Percentiles rank a stretch among this genome's conserved stretches.
Conservation (phyloP, 2,329 filamentous ascomycete genomes). For the Stagonosporopsis chrysanthemi region DNA sequence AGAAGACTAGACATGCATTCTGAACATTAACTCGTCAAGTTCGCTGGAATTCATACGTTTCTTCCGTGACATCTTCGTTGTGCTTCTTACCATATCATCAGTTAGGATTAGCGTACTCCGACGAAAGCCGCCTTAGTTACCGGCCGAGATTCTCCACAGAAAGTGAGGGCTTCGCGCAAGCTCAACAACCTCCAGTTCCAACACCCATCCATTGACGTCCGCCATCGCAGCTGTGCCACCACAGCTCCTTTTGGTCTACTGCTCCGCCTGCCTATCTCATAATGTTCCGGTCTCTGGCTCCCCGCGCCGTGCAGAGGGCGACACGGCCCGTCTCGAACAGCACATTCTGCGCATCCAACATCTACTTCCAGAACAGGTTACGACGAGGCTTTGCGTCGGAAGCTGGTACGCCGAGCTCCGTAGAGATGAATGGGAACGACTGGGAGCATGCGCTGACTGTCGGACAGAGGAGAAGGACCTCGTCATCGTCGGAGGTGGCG, state of each 20-base stretch:
- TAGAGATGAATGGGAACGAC: conserved; percentile 16
- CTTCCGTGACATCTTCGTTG: conserved; percentile 12
- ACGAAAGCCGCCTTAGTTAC: conserved; percentile 29
- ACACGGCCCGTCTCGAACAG: conserved; percentile 46
- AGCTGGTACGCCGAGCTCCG: conserved; percentile 51
- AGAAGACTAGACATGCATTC: conserved; percentile 45
- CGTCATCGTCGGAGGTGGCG: conserved; percentile 96
- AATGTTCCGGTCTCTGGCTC: conserved; percentile 63
- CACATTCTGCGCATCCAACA: conserved; percentile 51
- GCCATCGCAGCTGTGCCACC: conserved; percentile 39
- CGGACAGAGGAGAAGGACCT: conserved; percentile 87
- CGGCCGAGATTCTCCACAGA: conserved; percentile 28
- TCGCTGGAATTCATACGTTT: background rate
- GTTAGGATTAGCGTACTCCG: conserved; percentile 26
- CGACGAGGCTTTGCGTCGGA: conserved; percentile 65
- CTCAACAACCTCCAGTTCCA: conserved; percentile 46
- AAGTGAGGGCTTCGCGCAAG: conserved; percentile 27
- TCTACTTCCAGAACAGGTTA: conserved; percentile 60
- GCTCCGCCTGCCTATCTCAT: conserved; percentile 35
- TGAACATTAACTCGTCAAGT: conserved; percentile 1
- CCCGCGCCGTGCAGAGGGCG: conserved; percentile 57
- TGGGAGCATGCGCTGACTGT: conserved; percentile 44
- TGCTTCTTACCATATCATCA: background rate
- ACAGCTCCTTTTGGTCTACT: conserved; percentile 40
- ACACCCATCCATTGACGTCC: conserved; percentile 49